Evolutionary conservation across 345 rosid genomes (phyloP), one percentile per base, ranked within the genome.

Genomic region (Jatropha curcas): DNA sequence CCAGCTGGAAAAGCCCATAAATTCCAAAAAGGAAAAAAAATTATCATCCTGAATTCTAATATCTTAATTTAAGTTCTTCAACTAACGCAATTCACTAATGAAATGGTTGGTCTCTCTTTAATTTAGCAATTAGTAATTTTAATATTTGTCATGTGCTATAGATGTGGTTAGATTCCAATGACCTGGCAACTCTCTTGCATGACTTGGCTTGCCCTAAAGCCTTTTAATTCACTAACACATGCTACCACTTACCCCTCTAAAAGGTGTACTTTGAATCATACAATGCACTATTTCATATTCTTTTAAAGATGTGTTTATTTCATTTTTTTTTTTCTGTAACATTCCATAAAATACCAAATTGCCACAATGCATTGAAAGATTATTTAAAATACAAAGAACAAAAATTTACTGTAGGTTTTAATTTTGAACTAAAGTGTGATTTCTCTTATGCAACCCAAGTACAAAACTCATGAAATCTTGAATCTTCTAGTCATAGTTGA

Each of bases 61-160:
- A 4, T 11, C n/a, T 48, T 34, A 50, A 19, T 30, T 17, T 16
- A 45, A 28, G 9, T 45, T 30, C 35, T 12, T 31, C 34, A 65
- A 63, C 33, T 39, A 63, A 63, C 14, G 4, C 41, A 31, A 31
- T 43, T 35, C 22, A 7, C 64, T 25, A 34, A 39, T 39, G 8
- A 28, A 24, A 19, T 2, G 66, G 65, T 67, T 62, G 74, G 62
- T 35, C 46, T 30, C 5, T 41, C 33, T 20, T 30, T 22, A 76
- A 57, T 61, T 64, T 13, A 48, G 1, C 22, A 53, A 35, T 51
- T 1, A 37, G 5, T 20, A 56, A 34, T 63, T 43, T 35, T 63
- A 41, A 52, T 41, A 2, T 53, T 71, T 60, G 74, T 74, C 86
- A 78, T 74, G 84, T 82, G 84, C 80, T 52, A 5, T 64, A 31